These are phyloP conservation scores for Abelmoschus esculentus DNA, from an alignment of 345 rosid genomes.

Conservation along the genomic window DNA sequence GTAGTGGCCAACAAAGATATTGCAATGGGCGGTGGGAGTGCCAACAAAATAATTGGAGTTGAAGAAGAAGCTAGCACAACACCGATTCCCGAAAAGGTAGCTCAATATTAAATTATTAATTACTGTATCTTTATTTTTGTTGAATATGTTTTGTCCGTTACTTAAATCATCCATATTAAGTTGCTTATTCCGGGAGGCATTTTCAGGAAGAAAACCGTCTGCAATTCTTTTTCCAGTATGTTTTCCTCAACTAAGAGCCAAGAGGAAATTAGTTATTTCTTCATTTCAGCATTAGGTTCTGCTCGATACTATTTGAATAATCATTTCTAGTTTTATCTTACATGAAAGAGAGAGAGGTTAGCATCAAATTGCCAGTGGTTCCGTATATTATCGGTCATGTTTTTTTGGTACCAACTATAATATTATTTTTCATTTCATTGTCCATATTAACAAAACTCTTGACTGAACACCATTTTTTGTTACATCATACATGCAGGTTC, in stretches of 20 bases:
- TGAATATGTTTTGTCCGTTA: neutral
- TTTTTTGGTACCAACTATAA: neutral
- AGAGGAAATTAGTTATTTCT: neutral
- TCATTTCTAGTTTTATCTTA: slow-evolving; percentile 2
- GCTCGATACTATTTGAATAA: neutral
- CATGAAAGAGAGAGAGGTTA: neutral
- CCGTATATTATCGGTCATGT: neutral
- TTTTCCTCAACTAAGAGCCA: neutral
- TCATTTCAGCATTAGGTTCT: neutral
- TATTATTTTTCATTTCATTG: neutral
- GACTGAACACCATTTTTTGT: neutral
- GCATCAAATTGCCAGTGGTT: neutral
- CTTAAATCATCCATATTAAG: neutral
- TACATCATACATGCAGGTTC: slow-evolving; percentile 42
- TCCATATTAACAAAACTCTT: neutral
- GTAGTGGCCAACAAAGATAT: slow-evolving; percentile 76
- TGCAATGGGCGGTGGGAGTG: slow-evolving; percentile 72
- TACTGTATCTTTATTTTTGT: slow-evolving; percentile 8
- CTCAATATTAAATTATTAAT: slow-evolving; percentile 3
- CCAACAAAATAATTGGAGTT: slow-evolving; percentile 59
- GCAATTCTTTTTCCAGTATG: neutral
- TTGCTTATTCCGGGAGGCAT: neutral
- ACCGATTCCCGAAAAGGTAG: slow-evolving; percentile 89
- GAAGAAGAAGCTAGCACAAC: slow-evolving; percentile 78
- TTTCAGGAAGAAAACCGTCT: neutral